A percentile compares a stretch with the other conserved stretches of the same genome.
These are phyloP conservation scores for Fusarium liriodendri DNA, from an alignment of 2,329 filamentous ascomycete species.

Conservation along the genomic window DNA sequence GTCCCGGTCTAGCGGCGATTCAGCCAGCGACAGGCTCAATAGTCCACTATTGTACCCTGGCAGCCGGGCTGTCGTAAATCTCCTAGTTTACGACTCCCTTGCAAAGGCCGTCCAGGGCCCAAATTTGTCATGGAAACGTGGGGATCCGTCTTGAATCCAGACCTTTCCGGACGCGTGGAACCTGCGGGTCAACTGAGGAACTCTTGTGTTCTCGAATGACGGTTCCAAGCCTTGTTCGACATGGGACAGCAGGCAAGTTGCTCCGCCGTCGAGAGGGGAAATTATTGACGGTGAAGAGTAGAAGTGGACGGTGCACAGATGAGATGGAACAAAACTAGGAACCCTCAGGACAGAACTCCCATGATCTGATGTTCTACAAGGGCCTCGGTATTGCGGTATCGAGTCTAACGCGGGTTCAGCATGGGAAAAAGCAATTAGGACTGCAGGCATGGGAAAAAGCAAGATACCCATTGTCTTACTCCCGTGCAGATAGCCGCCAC, in stretches of 20 bases:
- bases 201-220: not conserved
- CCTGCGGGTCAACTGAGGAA: not conserved
- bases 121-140: not conserved
- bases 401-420: slow-evolving; percentile 1
- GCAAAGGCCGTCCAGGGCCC: not conserved
- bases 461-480: slow-evolving; percentile 5
- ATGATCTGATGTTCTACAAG: not conserved
- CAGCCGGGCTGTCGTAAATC: not conserved
- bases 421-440: slow-evolving; percentile 1
- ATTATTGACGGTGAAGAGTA: not conserved
- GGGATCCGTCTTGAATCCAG: not conserved
- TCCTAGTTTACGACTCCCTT: not conserved
- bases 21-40: slow-evolving; percentile 10
- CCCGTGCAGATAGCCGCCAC: not conserved
- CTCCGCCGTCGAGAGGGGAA: not conserved
- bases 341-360: not conserved
- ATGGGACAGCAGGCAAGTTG: not conserved
- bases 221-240: not conserved
- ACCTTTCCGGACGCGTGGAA: not conserved
- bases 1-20: slow-evolving; percentile 15
- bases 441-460: slow-evolving; percentile 4
- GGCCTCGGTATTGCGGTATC: not conserved
- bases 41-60: not conserved
- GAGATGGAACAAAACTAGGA: not conserved
- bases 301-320: not conserved